These are phyloP conservation scores for Leptographium wingfieldii DNA, from an alignment of 2,329 filamentous ascomycete genomes.

Conservation along the genomic window DNA sequence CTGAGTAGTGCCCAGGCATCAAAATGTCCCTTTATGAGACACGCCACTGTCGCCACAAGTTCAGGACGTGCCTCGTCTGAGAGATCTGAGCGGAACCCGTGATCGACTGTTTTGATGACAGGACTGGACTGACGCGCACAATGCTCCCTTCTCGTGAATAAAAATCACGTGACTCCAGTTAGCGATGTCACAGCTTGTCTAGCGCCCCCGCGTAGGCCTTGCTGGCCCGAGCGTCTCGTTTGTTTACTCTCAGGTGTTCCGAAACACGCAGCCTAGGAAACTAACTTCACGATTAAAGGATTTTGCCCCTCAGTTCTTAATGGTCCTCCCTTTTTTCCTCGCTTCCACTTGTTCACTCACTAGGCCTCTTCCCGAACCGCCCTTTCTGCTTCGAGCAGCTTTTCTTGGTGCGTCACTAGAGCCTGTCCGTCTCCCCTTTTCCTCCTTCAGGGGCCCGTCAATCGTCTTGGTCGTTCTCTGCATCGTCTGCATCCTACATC, in stretches of 20 bases:
- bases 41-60: too few relatives aligned
- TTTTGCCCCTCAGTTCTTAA: constrained; percentile 5
- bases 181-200: neutral
- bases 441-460: neutral
- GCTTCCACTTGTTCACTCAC: neutral
- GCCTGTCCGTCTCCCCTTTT: neutral
- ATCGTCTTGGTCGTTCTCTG: neutral
- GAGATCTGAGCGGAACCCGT: neutral
- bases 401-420: neutral
- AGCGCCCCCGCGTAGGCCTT: neutral
- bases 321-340: neutral
- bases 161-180: neutral
- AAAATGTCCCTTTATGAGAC: neutral
- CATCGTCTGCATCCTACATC: neutral
- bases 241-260: constrained; percentile 13
- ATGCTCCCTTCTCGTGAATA: neutral
- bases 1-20: neutral
- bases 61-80: neutral
- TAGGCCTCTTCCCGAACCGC: neutral
- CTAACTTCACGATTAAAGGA: neutral
- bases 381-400: neutral
- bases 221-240: constrained; percentile 12
- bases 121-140: neutral
- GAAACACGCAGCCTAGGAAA: constrained; percentile 2
- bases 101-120: neutral